A percentile compares a stretch with the other conserved stretches of the same genome.
These are phyloP conservation scores for Candida michaelii DNA, from an alignment of 805 yeast species.

Conservation along the genomic window DNA sequence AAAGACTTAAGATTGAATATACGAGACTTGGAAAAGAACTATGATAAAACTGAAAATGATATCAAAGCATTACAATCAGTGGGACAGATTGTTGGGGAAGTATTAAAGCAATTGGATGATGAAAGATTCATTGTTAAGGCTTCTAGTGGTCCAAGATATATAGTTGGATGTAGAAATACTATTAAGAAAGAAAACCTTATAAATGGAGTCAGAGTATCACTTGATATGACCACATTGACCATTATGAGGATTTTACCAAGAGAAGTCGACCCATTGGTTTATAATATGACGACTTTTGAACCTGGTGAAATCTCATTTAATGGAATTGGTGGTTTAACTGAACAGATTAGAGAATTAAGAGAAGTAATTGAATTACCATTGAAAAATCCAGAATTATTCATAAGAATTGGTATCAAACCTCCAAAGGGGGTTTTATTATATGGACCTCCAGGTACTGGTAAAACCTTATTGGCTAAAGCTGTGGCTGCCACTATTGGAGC, in stretches of 20 bases:
- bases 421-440: constrained; percentile 96
- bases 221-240: constrained; percentile 96
- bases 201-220: constrained; percentile 94
- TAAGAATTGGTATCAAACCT: constrained; percentile 96
- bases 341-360: constrained; percentile 93
- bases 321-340: constrained; percentile 94
- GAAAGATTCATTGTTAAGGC: constrained; percentile 96
- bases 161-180: constrained; percentile 94
- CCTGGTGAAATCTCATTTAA: constrained; percentile 96
- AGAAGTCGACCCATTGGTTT: constrained; percentile 97
- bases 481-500: constrained; percentile 99
- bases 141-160: constrained; percentile 94
- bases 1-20: constrained; percentile 81
- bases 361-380: constrained; percentile 97
- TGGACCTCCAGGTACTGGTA: constrained; percentile 99
- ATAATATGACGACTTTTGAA: constrained; percentile 96
- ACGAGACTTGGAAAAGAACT: constrained; percentile 78
- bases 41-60: constrained; percentile 92
- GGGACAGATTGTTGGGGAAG: constrained; percentile 97
- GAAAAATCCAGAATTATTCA: constrained; percentile 93
- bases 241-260: constrained; percentile 97
- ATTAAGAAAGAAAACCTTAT: constrained; percentile 78
- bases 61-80: constrained; percentile 96
- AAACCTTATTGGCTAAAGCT: constrained; percentile 92
- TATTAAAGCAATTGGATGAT: constrained; percentile 89